Evolutionary conservation across 2,329 filamentous ascomycete species (phyloP).

Genomic region (Aureobasidium sp.): DNA sequence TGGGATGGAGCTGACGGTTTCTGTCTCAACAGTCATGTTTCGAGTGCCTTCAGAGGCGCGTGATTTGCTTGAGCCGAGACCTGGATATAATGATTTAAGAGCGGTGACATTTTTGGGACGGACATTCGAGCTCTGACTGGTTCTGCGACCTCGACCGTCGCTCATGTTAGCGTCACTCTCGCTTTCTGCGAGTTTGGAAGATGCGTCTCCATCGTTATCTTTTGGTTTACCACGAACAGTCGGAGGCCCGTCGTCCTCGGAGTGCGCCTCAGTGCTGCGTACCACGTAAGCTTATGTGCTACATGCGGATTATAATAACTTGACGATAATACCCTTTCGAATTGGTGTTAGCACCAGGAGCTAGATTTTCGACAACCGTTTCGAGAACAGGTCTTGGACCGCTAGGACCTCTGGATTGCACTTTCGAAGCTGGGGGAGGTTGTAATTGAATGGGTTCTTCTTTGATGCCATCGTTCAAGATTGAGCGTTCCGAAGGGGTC

Average conservation of each 20-base stretch:
- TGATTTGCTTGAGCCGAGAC: slow-evolving; percentile 53
- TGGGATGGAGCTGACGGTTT: slow-evolving; percentile 85
- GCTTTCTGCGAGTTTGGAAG: slow-evolving; percentile 39
- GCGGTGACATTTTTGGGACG: slow-evolving; percentile 34
- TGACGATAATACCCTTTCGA: slow-evolving; percentile 1
- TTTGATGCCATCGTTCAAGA: slow-evolving; percentile 22
- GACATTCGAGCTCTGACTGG: not conserved
- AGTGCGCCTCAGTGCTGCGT: slow-evolving; percentile 12
- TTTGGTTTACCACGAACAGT: slow-evolving; percentile 26
- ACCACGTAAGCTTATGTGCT: slow-evolving; percentile 2
- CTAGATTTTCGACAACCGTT: slow-evolving; percentile 38
- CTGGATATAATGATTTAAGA: slow-evolving; percentile 59
- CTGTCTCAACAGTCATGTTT: slow-evolving; percentile 96
- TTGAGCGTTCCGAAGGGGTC: slow-evolving; percentile 22
- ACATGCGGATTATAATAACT: not conserved
- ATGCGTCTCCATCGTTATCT: slow-evolving; percentile 39
- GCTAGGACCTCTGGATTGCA: slow-evolving; percentile 28
- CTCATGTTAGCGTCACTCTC: slow-evolving; percentile 55
- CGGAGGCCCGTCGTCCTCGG: slow-evolving; percentile 22
- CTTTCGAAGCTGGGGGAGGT: slow-evolving; percentile 28
- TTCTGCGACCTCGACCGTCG: slow-evolving; percentile 24
- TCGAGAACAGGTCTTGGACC: slow-evolving; percentile 45
- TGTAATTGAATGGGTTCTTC: slow-evolving; percentile 21
- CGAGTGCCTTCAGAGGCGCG: slow-evolving; percentile 67
- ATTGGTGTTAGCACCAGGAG: slow-evolving; percentile 3